These are phyloP conservation scores for Eimeria maxima DNA, from an alignment of 169 alveolate genomes.

Conservation along the genomic window DNA sequence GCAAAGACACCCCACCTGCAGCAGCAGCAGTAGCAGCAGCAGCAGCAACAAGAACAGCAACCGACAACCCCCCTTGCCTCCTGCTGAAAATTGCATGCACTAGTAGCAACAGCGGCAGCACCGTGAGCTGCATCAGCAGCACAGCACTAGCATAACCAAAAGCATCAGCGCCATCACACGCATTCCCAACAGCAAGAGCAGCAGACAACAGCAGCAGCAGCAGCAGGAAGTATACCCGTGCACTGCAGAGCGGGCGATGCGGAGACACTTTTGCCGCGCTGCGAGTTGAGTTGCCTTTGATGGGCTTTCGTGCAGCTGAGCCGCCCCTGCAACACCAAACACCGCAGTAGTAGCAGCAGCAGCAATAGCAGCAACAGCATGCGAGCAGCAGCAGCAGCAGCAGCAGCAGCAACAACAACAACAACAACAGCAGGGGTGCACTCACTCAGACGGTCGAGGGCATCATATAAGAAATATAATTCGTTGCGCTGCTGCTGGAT, in stretches of 20 bases:
- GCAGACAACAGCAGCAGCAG: no score
- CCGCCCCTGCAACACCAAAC: conserved; percentile 4
- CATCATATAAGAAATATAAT: conserved; percentile 46
- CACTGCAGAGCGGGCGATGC: conserved; percentile 30
- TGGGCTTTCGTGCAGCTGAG: conserved; percentile 17
- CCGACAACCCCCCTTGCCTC: background rate
- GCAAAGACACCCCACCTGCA: no score
- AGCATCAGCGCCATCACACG: no score
- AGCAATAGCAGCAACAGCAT: no score
- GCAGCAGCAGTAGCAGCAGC: background rate
- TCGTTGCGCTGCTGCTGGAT: conserved; percentile 66
- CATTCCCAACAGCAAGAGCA: no score
- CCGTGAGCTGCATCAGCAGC: no score
- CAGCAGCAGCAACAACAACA: background rate
- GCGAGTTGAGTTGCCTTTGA: conserved; percentile 30
- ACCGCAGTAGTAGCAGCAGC: background rate
- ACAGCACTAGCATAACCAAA: no score
- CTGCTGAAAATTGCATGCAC: no score
- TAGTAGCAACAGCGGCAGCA: no score
- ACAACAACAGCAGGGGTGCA: background rate
- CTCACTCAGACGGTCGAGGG: conserved; percentile 27
- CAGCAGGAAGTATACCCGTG: conserved; percentile 33
- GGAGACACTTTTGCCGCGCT: conserved; percentile 18
- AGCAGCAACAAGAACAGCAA: conserved; percentile 65
- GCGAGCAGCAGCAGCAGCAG: background rate